Base-by-base conservation (phyloP, 2,329 filamentous ascomycete species). In the Pseudogymnoascus sp. region DNA sequence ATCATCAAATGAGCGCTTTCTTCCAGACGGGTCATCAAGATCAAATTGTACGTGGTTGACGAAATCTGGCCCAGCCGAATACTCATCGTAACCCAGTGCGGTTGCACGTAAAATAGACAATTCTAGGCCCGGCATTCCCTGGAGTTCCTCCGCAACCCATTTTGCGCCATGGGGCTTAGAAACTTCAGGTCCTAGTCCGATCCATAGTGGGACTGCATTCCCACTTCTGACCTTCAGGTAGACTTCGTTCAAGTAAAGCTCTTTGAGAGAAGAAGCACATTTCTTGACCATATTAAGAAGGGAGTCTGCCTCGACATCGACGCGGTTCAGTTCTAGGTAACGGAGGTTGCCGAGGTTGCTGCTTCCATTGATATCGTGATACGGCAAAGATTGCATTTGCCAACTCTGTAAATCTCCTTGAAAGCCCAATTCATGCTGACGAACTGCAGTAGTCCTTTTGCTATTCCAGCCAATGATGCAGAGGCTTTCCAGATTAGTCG, bases 381-480 rank as follows among this genome's bases (percentile, higher is more conserved):
- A 73, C 25, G 72, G 72, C 14, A 74, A 61, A 41, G 68, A 73
- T 19, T 70, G 68, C 71, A 73, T 73, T 6, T 60, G 68, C 72
- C 72, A 73, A 8, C 68, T 64, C 45, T 45, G 65, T 41, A 64
- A 23, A 54, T 31, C 61, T 41, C 34, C 21, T 31, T 66, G 62
- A 57, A 71, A 41, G 16, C 43, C 54, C 63, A 66, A 66, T 13
- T 60, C 61, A 39, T 70, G 66, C 62, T 63, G 65, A 28, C 70
- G 65, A 4, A 66, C 69, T 7, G 62, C 65, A 23, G 63, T 68
- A 16, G 69, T 65, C 62, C 70, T 69, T 60, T 69, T 70, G 16
- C 67, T 63, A 61, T 71, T 73, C 72, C 70, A 74, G n/a, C 80
- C 79, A 10, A 80, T 75, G 14, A 84, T 67, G 65, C 80, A 82